Percentiles rank a stretch among this genome's conserved stretches.
These are phyloP conservation scores for Pleurotus pulmonarius DNA, from an alignment of 768 basidiomycete genomes.

Conservation along the genomic window DNA sequence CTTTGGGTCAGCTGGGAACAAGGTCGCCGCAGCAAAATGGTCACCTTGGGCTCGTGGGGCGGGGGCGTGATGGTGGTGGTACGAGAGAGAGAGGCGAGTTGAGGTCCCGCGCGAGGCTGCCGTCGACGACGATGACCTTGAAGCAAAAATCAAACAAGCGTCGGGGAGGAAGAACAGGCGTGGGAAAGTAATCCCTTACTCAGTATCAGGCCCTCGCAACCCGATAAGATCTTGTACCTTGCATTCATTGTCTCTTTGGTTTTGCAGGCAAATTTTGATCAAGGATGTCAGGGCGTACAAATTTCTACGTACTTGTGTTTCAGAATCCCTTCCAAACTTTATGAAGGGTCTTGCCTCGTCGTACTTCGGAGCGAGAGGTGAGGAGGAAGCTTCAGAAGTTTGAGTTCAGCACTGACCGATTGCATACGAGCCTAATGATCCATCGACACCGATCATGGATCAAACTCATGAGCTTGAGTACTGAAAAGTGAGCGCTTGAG, in stretches of 20 bases:
- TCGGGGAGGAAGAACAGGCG: neutral
- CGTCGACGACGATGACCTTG: neutral
- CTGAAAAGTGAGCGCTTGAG: too few species aligned
- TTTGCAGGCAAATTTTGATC: too few species aligned
- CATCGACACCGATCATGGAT: too few species aligned
- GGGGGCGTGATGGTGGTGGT: neutral
- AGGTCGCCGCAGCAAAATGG: neutral
- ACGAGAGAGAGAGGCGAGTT: neutral
- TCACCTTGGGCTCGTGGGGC: neutral
- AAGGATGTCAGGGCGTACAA: too few species aligned
- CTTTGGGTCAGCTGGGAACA: neutral
- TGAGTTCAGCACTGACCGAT: too few species aligned
- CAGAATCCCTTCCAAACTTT: too few species aligned
- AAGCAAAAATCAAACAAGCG: constrained; percentile 2
- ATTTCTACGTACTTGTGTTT: too few species aligned
- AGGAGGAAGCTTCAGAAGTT: too few species aligned
- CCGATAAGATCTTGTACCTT: neutral
- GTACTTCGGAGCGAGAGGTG: too few species aligned
- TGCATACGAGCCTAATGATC: too few species aligned
- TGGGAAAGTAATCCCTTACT: neutral
- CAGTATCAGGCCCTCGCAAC: neutral
- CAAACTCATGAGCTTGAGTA: too few species aligned
- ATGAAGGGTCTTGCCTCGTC: too few species aligned
- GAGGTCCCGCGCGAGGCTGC: neutral
- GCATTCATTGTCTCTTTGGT: neutral